These are phyloP conservation scores for Thelonectria discophora DNA, from an alignment of 2,329 filamentous ascomycete species.

Conservation along the genomic window DNA sequence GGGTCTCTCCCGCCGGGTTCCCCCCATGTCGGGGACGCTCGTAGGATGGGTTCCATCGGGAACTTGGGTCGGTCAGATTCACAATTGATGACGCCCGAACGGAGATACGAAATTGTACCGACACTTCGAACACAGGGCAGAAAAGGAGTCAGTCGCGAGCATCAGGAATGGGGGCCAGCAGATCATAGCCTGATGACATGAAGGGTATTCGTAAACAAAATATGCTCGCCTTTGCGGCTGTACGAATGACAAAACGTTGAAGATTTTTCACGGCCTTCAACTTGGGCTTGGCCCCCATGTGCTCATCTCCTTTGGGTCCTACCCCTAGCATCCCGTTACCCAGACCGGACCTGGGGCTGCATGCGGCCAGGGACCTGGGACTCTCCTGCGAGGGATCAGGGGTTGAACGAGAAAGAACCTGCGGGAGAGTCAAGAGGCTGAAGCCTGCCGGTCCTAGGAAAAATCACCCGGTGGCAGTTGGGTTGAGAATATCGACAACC, in stretches of 20 bases:
- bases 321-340: constrained; percentile 9
- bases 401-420: not conserved
- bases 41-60: constrained; percentile 34
- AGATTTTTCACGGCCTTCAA: too few relatives aligned
- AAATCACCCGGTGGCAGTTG: too few relatives aligned
- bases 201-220: not conserved
- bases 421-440: not conserved
- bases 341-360: constrained; percentile 6
- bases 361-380: constrained; percentile 10
- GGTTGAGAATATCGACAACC: too few relatives aligned
- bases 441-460: not conserved
- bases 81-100: constrained; percentile 22
- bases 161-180: not conserved
- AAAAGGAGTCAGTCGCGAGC: not conserved
- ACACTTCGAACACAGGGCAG: constrained; percentile 2
- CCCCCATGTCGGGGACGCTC: constrained; percentile 31
- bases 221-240: too few relatives aligned
- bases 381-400: not conserved
- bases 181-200: not conserved
- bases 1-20: not conserved
- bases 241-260: too few relatives aligned
- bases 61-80: constrained; percentile 30
- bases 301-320: constrained; percentile 3
- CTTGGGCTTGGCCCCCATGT: not conserved
- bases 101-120: constrained; percentile 28